Evolutionary conservation across 345 rosid genomes (phyloP), one percentile per base, ranked within the genome.

Genomic region (Hibiscus tridactylites): DNA sequence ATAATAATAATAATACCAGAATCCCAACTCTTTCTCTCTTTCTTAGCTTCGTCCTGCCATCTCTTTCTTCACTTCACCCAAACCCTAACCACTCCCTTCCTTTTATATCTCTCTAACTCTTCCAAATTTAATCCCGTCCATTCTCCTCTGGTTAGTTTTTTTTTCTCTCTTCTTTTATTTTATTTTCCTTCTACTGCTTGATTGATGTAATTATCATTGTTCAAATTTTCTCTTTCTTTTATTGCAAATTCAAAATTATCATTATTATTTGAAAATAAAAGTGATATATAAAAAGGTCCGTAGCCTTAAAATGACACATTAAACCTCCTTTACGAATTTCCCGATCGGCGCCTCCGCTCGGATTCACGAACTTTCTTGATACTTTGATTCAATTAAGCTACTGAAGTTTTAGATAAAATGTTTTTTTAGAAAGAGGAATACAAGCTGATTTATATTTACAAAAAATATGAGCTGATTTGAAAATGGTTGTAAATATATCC

Each of bases 1-100:
- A 8, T 8, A 44, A 47, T 47, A 49, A 49, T 12, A 13, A 3
- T 49, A 12, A 16, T 3, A 21, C 33, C 61, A 57, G 31, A 57
- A 10, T 13, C 33, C 61, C 61, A 24, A 19, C 29, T 21, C 61
- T 24, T 24, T 57, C 28, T 54, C 26, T 58, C 44, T 7, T 39
- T 37, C 39, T 35, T 5, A 39, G 44, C 44, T 39, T 39, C 44
- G 9, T 39, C 44, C 8, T 9, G 44, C 2, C 44, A 39, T 39
- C 44, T 39, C 44, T 24, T 9, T 24, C 61, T 58, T 62, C 15
- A 13, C 39, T 17, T n/a, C 24, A 21, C 10, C 67, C 72, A 68
- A 85, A 80, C 80, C 82, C 83, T 81, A 84, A 73, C 47, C 21
- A 37, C 52, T 44, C 19, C 29, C 12, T 65, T 28, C 65, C 12